These are phyloP conservation scores for Colletotrichum orchidophilum DNA, from an alignment of 2,329 filamentous ascomycete species.

Conservation along the genomic window DNA sequence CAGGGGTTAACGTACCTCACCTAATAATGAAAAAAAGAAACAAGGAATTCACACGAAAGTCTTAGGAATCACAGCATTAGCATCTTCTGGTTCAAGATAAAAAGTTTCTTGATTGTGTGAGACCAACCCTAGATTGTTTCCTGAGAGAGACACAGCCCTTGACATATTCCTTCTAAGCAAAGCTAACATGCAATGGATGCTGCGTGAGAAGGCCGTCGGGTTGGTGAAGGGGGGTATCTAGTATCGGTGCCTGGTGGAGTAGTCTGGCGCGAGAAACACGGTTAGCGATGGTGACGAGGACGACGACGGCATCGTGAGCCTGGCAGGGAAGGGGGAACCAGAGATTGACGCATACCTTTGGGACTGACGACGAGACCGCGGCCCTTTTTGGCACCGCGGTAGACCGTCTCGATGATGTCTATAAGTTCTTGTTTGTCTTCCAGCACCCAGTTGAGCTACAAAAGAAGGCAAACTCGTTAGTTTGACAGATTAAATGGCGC, in stretches of 20 bases:
- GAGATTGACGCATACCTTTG: slow-evolving; percentile 63
- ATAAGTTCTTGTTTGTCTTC: slow-evolving; percentile 99
- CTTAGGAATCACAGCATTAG: slow-evolving; percentile 28
- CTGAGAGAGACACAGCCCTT: no score
- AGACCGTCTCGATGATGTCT: slow-evolving; percentile 98
- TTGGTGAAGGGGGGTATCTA: slow-evolving; percentile 33
- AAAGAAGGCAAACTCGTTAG: background rate
- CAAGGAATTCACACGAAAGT: slow-evolving; percentile 6
- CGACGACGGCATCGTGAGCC: background rate
- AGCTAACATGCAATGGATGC: background rate
- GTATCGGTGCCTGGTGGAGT: slow-evolving; percentile 50
- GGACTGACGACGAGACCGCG: slow-evolving; percentile 95
- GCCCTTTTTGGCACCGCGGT: slow-evolving; percentile 98
- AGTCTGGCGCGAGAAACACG: slow-evolving; percentile 26
- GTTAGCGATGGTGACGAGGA: background rate
- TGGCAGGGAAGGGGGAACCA: background rate
- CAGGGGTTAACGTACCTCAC: slow-evolving; percentile 8
- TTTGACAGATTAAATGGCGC: background rate
- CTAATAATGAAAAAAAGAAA: slow-evolving; percentile 22
- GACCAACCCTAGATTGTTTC: slow-evolving; percentile 39
- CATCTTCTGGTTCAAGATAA: slow-evolving; percentile 22
- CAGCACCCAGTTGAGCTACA: slow-evolving; percentile 72
- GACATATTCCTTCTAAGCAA: background rate
- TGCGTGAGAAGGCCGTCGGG: background rate
- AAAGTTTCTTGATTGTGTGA: slow-evolving; percentile 34